Base-by-base conservation (phyloP, 257 asterid species). In the Orobanche coerulescens region DNA sequence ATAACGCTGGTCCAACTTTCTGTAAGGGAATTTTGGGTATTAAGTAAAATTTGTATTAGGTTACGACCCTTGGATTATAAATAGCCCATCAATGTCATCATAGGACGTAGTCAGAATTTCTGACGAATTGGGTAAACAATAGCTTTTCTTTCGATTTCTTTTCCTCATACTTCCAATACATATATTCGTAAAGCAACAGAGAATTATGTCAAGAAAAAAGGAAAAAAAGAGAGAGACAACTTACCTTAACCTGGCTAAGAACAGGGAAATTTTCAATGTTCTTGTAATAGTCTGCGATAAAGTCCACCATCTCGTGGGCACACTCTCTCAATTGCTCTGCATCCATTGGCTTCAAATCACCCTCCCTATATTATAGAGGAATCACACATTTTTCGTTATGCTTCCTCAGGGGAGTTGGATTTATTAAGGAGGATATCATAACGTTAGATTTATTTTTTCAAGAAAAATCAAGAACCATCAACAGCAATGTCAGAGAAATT, bases 161-260 rank as follows among this genome's bases (percentile, higher is more conserved):
- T n/a, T n/a, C n/a, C n/a, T n/a, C n/a, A n/a, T n/a, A n/a, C n/a
- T n/a, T n/a, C n/a, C n/a, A n/a, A n/a, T n/a, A n/a, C n/a, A n/a
- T n/a, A n/a, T n/a, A n/a, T n/a, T n/a, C n/a, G n/a, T n/a, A n/a
- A n/a, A n/a, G n/a, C n/a, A n/a, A n/a, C n/a, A n/a, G n/a, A 36
- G 13, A 36, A 36, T 1, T 13, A 36, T 11, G 2, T 36, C 13
- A 11, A 36, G 1, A 20, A 20, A 7, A 20, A 2, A 18, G 12
- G 8, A 18, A 51, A 4, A n/a, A 4, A 8, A 26, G 13, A 0
- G 20, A 13, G 25, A 46, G 2, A 5, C 2, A 18, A 90, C 7
- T 14, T 28, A 92, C 98, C 96, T 88, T 82, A 37, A 92, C 98
- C 88, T 92, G 98, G 73, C 98, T 92, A 58, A 84, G 89, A 77